A percentile compares a stretch with the other conserved stretches of the same genome.
Conservation (phyloP, 2,329 filamentous ascomycete species). For the Calonectria ilicicola region DNA sequence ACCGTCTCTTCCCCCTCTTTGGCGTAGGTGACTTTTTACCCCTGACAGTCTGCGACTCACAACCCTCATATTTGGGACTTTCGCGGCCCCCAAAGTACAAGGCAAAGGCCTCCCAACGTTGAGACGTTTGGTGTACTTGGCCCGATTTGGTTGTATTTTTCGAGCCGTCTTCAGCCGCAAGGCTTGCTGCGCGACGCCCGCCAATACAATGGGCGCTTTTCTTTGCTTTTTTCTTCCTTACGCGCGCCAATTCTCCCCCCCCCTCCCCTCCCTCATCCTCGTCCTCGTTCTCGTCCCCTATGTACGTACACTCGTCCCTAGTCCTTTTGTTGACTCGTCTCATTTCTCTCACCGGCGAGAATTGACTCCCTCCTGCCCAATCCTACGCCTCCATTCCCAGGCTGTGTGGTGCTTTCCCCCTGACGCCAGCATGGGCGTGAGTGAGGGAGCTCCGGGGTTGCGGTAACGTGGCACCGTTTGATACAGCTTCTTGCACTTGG, state of each 20-base stretch:
- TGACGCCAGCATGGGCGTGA: constrained; percentile 7
- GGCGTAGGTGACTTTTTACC: background rate
- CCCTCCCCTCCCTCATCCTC: too few species aligned
- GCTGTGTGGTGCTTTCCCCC: constrained; percentile 8
- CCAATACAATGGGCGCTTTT: constrained; percentile 1
- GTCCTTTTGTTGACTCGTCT: background rate
- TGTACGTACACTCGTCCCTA: constrained; percentile 31
- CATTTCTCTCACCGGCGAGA: constrained; percentile 2
- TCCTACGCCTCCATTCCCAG: constrained; percentile 11
- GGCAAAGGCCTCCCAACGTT: background rate
- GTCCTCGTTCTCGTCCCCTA: too few species aligned
- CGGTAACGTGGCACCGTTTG: constrained; percentile 20
- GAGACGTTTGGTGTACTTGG: background rate
- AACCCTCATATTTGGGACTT: constrained; percentile 13
- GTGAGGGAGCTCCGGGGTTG: background rate
- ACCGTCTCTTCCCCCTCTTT: too few species aligned
- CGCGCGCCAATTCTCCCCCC: constrained; percentile 16
- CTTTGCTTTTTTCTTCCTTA: constrained; percentile 8
- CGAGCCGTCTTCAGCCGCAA: constrained; percentile 32
- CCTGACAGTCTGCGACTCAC: background rate
- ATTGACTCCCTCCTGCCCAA: constrained; percentile 1
- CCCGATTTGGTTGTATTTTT: constrained; percentile 38
- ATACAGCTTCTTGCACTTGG: background rate
- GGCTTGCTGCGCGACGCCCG: background rate
- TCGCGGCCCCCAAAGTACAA: constrained; percentile 10